Base-by-base conservation (phyloP, 306 rosid species). In the Medicago arabica region DNA sequence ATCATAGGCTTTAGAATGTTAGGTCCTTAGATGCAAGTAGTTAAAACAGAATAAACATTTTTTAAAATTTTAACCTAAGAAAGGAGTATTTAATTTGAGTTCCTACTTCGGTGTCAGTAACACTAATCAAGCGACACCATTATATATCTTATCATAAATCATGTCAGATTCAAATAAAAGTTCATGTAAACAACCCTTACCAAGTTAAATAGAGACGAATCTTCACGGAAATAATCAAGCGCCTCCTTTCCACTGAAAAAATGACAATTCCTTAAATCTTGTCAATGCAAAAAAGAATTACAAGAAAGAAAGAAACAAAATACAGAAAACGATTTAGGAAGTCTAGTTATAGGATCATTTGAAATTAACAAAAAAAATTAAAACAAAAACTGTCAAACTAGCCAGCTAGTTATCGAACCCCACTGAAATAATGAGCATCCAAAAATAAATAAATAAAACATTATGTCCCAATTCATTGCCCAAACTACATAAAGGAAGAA, bases 181-280 rank as follows among this genome's bases (percentile, higher is more conserved):
- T 36, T 18, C 70, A 44, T 36, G 50, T 34, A 36, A 39, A 25
- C 50, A 75, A 38, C 55, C 41, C 87, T 74, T 87, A 93, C 98
- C 81, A 88, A 23, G 75, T 90, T 85, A 84, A 92, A 94, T 25
- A 94, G 77, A 10, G 87, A 80, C 1, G 87, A 88, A 16, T 94
- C 96, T 69, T 86, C 93, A 28, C 82, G 85, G 86, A 94, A 94
- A 87, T 94, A 94, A 66, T 87, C 67, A 67, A 91, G 92, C 0
- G 98, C 98, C 72, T 94, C 97, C 80, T 92, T 80, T 72, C 98
- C 98, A 41, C 97, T 91, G 86, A 75, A 61, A 75, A 44, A 43
- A 70, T 13, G 44, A 58, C n/a, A 72, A 65, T 50, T 39, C 23
- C 53, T 41, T n/a, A 79, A 64, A 39, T 19, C 39, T 68, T 8